Percentiles rank a stretch among this genome's conserved stretches.
Evolutionary conservation across 202 grass and related monocot genomes (phyloP).

Genomic region (Cymbopogon flexuosus): DNA sequence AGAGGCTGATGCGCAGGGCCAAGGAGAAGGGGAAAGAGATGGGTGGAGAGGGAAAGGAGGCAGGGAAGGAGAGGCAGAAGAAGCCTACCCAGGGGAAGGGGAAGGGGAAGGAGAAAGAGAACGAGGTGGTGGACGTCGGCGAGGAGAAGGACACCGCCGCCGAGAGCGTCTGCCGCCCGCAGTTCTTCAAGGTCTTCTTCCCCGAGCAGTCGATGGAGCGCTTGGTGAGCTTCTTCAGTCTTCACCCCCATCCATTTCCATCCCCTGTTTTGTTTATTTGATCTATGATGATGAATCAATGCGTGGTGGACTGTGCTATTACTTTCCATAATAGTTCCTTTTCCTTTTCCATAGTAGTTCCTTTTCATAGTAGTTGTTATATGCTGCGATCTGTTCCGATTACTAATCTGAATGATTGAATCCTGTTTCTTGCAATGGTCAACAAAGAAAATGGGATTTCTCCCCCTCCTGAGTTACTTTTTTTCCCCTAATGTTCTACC

Average conservation of each 20-base stretch:
- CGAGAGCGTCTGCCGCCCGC: neutral
- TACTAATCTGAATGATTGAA: neutral
- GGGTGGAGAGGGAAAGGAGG: neutral
- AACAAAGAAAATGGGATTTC: neutral
- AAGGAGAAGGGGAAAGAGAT: neutral
- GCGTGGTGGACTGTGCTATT: neutral
- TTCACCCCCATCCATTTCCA: neutral
- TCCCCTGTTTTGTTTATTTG: neutral
- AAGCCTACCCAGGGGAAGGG: neutral
- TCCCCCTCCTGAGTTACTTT: too few species aligned
- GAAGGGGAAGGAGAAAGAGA: neutral
- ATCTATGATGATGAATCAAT: neutral
- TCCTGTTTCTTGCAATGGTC: neutral
- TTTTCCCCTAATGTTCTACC: too few species aligned
- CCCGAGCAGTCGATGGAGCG: constrained; percentile 17
- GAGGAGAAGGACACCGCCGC: neutral
- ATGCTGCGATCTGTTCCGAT: neutral
- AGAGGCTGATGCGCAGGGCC: neutral
- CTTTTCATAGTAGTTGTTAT: too few species aligned
- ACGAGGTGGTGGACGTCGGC: neutral
- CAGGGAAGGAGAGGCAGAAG: neutral
- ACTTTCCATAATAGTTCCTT: neutral
- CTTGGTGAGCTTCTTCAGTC: constrained; percentile 18
- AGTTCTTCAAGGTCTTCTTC: constrained; percentile 45
- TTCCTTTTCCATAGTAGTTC: too few species aligned